Base-by-base conservation (phyloP, 1,284 basidiomycete species). In the Melampsora larici-populina region DNA sequence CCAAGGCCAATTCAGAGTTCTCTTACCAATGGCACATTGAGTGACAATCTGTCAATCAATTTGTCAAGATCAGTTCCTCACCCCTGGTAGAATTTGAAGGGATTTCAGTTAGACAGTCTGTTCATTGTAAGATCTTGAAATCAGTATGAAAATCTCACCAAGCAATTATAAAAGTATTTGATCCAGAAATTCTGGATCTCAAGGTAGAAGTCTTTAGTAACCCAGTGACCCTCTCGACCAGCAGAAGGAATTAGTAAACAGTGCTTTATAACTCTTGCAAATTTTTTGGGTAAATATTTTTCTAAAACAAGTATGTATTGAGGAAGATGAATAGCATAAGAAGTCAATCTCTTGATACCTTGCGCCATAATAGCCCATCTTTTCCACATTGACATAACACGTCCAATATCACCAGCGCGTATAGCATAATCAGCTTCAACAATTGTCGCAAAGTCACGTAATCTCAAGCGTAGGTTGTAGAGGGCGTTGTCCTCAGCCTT, bases 111-210 rank as follows among this genome's bases (percentile, higher is more conserved):
- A 36, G 33, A 36, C 33, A 36, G 33, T 36, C 33, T 36, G 3
- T 8, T 4, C 3, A 8, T 36, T 36, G 33, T 36, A 3, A 36
- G 8, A 36, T 36, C 8, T 3, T 36, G 33, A 36, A 36, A 36
- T 36, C 33, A 36, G 33, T 36, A 8, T 36, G 8, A 8, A 36
- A 36, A 36, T 36, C 33, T 36, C 33, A 36, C 33, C 33, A 36
- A 36, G n/a, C 40, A 17, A n/a, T 70, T 55, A 24, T 58, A 58
- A 17, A 70, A 31, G 49, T n/a, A 58, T 24, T 58, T 70, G 31
- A 70, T 46, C 68, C 68, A 70, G 26, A 24, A 70, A 55, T 70
- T 70, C 33, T 70, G n/a, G 15, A n/a, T 26, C 31, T 70, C 68
- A 70, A 70, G 68, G 48, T 49, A 70, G 17, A 49, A 70, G 43